Evolutionary conservation across 495 filamentous ascomycete genomes (phyloP).

Genomic region (Hypomontagnella submonticulosa): DNA sequence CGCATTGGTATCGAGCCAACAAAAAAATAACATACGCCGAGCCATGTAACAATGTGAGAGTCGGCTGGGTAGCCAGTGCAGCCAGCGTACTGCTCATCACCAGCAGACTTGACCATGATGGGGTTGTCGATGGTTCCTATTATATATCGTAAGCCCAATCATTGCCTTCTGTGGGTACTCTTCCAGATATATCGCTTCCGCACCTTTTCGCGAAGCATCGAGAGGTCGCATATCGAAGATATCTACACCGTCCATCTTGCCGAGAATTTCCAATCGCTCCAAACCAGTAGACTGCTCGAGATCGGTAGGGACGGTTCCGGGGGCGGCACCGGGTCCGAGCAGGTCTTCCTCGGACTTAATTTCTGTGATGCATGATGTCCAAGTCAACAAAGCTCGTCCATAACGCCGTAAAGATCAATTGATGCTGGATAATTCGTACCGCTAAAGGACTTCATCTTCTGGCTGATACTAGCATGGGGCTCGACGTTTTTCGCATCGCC

Average conservation of each 20-base stretch:
- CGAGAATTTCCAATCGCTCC: constrained; percentile 97
- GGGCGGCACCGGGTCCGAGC: constrained; percentile 78
- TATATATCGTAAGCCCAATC: constrained; percentile 26
- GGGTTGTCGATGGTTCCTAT: constrained; percentile 90
- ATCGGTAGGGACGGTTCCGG: constrained; percentile 91
- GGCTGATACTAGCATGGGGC: constrained; percentile 22
- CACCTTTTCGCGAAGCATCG: constrained; percentile 87
- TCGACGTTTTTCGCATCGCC: constrained; percentile 48
- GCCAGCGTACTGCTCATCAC: constrained; percentile 95
- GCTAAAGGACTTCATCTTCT: constrained; percentile 45
- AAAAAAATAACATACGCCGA: constrained; percentile 70
- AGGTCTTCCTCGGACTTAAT: constrained; percentile 85
- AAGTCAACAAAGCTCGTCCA: constrained; percentile 36
- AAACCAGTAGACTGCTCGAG: constrained; percentile 94
- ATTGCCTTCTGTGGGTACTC: constrained; percentile 1
- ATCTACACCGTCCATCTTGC: constrained; percentile 99
- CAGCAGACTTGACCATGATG: constrained; percentile 86
- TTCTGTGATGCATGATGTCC: constrained; percentile 65
- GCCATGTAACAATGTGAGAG: constrained; percentile 89
- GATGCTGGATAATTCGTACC: constrained; percentile 33
- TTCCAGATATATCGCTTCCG: constrained; percentile 34
- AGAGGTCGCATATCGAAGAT: constrained; percentile 98
- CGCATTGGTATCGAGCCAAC: neutral
- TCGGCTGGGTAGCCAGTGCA: constrained; percentile 95
- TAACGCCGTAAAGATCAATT: constrained; percentile 16